Conservation (phyloP, 805 yeast genomes). For the Pichia kluyveri region DNA sequence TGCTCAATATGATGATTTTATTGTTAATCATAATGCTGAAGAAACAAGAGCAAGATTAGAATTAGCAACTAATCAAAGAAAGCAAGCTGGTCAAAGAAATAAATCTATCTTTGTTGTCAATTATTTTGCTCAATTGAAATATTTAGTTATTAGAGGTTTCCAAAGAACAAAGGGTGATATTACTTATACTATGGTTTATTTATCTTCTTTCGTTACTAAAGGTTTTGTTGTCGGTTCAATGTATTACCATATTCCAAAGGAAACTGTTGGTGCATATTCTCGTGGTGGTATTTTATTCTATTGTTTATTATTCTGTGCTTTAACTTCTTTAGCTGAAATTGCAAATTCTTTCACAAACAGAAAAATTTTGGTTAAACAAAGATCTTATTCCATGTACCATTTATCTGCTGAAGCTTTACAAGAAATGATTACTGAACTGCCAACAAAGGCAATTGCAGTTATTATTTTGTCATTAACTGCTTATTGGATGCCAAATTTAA, state of each 20-base stretch:
- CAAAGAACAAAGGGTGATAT: slow-evolving; percentile 53
- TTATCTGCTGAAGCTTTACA: slow-evolving; percentile 59
- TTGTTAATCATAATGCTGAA: slow-evolving; percentile 28
- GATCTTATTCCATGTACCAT: slow-evolving; percentile 53
- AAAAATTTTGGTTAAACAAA: slow-evolving; percentile 55
- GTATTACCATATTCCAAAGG: slow-evolving; percentile 42
- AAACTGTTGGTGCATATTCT: slow-evolving; percentile 48
- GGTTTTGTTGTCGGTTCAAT: slow-evolving; percentile 56
- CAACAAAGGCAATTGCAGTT: slow-evolving; percentile 44
- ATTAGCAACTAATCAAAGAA: slow-evolving; percentile 29
- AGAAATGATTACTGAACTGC: slow-evolving; percentile 50
- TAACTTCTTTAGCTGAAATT: slow-evolving; percentile 56
- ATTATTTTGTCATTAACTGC: slow-evolving; percentile 35
- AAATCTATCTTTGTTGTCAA: slow-evolving; percentile 30
- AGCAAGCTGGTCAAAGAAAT: slow-evolving; percentile 31
- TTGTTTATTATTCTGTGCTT: slow-evolving; percentile 51
- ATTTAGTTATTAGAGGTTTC: slow-evolving; percentile 47
- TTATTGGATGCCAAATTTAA: slow-evolving; percentile 47
- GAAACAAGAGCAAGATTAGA: slow-evolving; percentile 34
- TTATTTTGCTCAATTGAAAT: slow-evolving; percentile 40
- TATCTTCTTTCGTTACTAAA: slow-evolving; percentile 46
- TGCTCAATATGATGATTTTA: slow-evolving; percentile 30
- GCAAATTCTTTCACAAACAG: slow-evolving; percentile 51
- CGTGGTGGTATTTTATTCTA: slow-evolving; percentile 57
- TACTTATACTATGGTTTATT: slow-evolving; percentile 43